Conservation (phyloP, 176 grass and related monocot genomes). For the Carex myosuroides region DNA sequence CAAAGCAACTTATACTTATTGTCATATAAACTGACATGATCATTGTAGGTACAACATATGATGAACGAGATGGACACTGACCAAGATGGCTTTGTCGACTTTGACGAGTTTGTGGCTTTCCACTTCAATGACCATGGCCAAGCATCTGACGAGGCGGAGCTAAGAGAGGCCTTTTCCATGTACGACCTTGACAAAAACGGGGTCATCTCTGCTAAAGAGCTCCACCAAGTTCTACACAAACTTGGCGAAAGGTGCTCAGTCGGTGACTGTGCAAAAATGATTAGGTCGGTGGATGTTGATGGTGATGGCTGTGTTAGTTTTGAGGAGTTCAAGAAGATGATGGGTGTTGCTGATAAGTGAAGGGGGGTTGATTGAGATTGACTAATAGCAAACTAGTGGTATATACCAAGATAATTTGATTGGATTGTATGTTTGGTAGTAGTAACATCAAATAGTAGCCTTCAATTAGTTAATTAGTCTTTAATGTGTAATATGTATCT, state of each 20-base stretch:
- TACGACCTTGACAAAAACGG: slow-evolving; percentile 68
- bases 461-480: neutral
- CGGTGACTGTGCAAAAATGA: slow-evolving; percentile 68
- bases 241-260: slow-evolving; percentile 49
- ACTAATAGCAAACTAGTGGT: neutral
- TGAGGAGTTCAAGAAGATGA: slow-evolving; percentile 95
- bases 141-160: slow-evolving; percentile 37
- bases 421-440: neutral
- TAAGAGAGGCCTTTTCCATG: slow-evolving; percentile 61
- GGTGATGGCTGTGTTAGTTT: slow-evolving; percentile 72
- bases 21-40: slow-evolving; percentile 15
- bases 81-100: slow-evolving; percentile 60
- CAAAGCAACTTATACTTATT: neutral
- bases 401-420: neutral
- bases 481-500: neutral
- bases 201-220: slow-evolving; percentile 63
- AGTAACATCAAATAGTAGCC: neutral
- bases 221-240: slow-evolving; percentile 37
- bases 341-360: slow-evolving; percentile 16
- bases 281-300: slow-evolving; percentile 56
- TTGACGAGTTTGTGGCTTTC: slow-evolving; percentile 70
- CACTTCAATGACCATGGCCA: slow-evolving; percentile 13
- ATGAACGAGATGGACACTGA: slow-evolving; percentile 81
- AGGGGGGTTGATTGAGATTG: neutral
- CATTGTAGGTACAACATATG: slow-evolving; percentile 46